Evolutionary conservation across 2,329 filamentous ascomycete genomes (phyloP).

Genomic region (Chrysoporthe puriensis): DNA sequence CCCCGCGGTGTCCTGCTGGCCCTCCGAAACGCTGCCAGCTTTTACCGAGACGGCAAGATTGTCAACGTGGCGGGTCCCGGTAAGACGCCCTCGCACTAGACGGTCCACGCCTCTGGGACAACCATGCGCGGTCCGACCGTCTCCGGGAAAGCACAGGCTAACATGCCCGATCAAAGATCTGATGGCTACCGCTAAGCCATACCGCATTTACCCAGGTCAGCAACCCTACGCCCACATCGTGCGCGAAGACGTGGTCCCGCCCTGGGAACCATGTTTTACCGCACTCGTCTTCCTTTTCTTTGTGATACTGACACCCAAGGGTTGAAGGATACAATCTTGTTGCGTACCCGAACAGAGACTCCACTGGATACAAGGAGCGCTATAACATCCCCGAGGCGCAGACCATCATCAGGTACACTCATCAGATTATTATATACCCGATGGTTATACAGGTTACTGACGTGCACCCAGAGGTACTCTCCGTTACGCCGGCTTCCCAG

Average conservation of each 20-base stretch:
- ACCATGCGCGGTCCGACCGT: not conserved
- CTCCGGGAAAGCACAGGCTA: not conserved
- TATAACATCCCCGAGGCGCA: constrained; percentile 83
- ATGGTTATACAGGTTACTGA: constrained; percentile 59
- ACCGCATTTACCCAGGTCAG: constrained; percentile 79
- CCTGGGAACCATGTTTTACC: too few species aligned
- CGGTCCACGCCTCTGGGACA: not conserved
- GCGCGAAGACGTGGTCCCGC: not conserved
- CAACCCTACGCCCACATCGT: not conserved
- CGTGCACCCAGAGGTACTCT: constrained; percentile 79
- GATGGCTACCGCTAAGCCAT: constrained; percentile 87
- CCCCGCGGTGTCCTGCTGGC: constrained; percentile 86
- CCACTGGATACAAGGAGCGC: constrained; percentile 79
- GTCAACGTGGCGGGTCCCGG: constrained; percentile 59
- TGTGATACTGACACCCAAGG: not conserved
- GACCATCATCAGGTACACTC: constrained; percentile 4
- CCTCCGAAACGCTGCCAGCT: constrained; percentile 81
- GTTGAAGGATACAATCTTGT: constrained; percentile 75
- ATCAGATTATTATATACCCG: not conserved
- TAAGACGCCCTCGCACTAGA: not conserved
- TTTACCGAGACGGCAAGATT: constrained; percentile 77
- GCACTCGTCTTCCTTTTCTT: not conserved
- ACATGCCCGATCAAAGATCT: constrained; percentile 57
- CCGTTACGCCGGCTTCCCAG: constrained; percentile 86
- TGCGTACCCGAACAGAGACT: constrained; percentile 92